Evolutionary conservation across 2,329 filamentous ascomycete species (phyloP).

Genomic region (Talaromyces rugulosus): DNA sequence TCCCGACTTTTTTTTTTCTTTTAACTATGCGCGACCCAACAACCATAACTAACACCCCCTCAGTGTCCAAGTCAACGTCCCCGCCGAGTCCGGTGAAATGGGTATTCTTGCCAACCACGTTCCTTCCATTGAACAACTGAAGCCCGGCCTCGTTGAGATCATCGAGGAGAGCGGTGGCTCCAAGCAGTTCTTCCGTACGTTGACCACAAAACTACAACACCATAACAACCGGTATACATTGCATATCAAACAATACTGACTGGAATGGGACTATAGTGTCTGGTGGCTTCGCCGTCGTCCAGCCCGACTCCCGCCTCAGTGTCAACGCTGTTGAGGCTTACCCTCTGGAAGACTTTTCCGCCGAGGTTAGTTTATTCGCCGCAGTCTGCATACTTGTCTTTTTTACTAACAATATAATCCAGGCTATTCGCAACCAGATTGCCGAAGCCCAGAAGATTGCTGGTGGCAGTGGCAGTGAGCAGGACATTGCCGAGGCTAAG

Average conservation of each 20-base stretch:
- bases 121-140: slow-evolving; percentile 97
- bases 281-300: slow-evolving; percentile 93
- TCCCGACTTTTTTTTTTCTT: not conserved
- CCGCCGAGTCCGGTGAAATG: slow-evolving; percentile 98
- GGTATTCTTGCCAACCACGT: slow-evolving; percentile 99
- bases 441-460: slow-evolving; percentile 94
- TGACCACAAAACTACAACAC: not conserved
- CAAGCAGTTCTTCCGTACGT: slow-evolving; percentile 99
- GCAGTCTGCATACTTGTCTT: slow-evolving; percentile 7
- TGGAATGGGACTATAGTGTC: slow-evolving; percentile 60
- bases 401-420: slow-evolving; percentile 9
- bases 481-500: slow-evolving; percentile 97
- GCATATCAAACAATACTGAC: slow-evolving; percentile 13
- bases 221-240: slow-evolving; percentile 3
- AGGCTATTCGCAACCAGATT: slow-evolving; percentile 82
- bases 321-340: slow-evolving; percentile 98
- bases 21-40: not conserved
- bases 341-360: slow-evolving; percentile 92
- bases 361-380: slow-evolving; percentile 53
- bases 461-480: slow-evolving; percentile 84
- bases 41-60: slow-evolving; percentile 46
- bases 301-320: slow-evolving; percentile 90
- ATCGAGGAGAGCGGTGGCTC: slow-evolving; percentile 80
- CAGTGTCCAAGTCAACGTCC: slow-evolving; percentile 93
- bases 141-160: slow-evolving; percentile 91